Conservation (phyloP, 208 protist genomes). For the Wallacemonas collosoma region DNA sequence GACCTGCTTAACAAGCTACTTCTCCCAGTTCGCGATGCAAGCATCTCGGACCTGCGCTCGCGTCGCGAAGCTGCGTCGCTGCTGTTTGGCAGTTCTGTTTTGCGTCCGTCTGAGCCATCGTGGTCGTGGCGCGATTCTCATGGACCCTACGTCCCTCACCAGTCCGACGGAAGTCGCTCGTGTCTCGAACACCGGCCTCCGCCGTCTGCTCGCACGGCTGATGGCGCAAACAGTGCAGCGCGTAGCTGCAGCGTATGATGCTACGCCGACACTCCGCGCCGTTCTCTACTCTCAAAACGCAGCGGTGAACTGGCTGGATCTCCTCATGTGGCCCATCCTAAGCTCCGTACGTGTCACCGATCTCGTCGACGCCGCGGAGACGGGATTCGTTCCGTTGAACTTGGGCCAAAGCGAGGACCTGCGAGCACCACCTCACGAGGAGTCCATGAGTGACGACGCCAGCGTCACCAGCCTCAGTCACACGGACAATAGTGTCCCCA, state of each 20-base stretch:
- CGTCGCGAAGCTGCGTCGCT: conserved; percentile 11
- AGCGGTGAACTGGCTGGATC: conserved; percentile 2
- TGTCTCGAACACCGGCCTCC: neutral
- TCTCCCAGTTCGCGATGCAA: conserved; percentile 1
- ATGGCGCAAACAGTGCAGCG: neutral
- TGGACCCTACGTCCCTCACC: neutral
- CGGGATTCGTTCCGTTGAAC: neutral
- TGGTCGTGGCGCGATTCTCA: neutral
- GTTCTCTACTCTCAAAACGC: conserved; percentile 7
- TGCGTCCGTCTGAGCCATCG: conserved; percentile 2
- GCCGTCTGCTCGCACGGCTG: neutral
- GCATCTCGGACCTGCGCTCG: conserved; percentile 2
- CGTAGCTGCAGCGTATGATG: neutral
- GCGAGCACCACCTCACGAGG: neutral
- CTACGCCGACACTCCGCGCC: neutral
- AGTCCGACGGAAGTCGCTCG: neutral
- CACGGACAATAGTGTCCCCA: conserved; percentile 9
- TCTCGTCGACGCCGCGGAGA: neutral
- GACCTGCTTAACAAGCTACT: neutral
- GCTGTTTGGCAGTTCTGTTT: conserved; percentile 13
- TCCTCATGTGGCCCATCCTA: conserved; percentile 13
- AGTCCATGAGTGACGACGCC: neutral
- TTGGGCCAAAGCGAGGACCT: neutral
- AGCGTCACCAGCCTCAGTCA: neutral
- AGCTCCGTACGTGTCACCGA: conserved; percentile 6